Percentiles rank a stretch among this genome's conserved stretches.
Conservation (phyloP, 495 filamentous ascomycete genomes). For the Xylaria venustula region DNA sequence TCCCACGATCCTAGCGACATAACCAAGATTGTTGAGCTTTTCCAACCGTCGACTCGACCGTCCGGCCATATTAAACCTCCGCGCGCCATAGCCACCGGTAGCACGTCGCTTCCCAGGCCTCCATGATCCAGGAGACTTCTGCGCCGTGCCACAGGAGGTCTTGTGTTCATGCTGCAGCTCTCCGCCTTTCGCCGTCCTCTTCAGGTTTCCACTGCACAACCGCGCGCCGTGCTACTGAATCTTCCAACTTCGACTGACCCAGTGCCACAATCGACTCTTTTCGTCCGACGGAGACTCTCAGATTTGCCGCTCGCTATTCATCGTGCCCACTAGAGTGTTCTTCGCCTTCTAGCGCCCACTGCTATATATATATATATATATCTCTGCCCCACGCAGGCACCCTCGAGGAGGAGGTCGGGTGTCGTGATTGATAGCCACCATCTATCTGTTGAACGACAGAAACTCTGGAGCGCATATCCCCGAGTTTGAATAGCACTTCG, state of each 20-base stretch:
- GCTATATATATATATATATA: slow-evolving; percentile 30
- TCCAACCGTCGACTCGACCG: slow-evolving; percentile 31
- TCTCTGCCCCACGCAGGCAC: slow-evolving; percentile 18
- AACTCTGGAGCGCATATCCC: not conserved
- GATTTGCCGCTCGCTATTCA: slow-evolving; percentile 23
- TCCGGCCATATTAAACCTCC: slow-evolving; percentile 30
- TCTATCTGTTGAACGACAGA: not conserved
- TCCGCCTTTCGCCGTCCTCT: slow-evolving; percentile 37
- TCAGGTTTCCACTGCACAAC: slow-evolving; percentile 42
- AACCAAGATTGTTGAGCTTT: slow-evolving; percentile 41
- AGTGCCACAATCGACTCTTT: slow-evolving; percentile 45
- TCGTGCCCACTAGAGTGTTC: slow-evolving; percentile 17
- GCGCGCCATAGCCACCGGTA: slow-evolving; percentile 29
- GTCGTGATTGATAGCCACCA: not conserved
- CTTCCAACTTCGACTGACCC: slow-evolving; percentile 39
- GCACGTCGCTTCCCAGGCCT: slow-evolving; percentile 33
- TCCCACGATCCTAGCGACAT: slow-evolving; percentile 44
- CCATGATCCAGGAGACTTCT: slow-evolving; percentile 30
- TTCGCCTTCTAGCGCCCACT: slow-evolving; percentile 12
- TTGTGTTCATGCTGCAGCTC: slow-evolving; percentile 42
- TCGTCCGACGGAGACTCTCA: slow-evolving; percentile 42
- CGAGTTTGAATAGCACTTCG: not conserved
- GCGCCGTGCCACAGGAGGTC: slow-evolving; percentile 34
- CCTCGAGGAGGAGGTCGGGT: not conserved
- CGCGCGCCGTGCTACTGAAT: slow-evolving; percentile 44